These are phyloP conservation scores for Colletotrichum sp. DNA, from an alignment of 2,329 filamentous ascomycete species.

Conservation along the genomic window DNA sequence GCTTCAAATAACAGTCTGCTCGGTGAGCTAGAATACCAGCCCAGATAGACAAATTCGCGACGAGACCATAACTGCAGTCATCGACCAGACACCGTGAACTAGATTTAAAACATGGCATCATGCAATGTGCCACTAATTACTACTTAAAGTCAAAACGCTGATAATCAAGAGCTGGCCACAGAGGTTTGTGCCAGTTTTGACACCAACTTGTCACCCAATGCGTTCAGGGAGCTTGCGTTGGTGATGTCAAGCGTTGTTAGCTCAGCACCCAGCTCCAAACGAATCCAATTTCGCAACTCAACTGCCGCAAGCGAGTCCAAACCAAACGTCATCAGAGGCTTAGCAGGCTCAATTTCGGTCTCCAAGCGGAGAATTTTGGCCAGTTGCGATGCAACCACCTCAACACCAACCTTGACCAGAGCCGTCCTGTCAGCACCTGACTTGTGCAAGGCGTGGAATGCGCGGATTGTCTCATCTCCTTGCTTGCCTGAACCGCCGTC, in stretches of 20 bases:
- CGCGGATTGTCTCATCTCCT: not conserved
- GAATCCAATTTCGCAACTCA: slow-evolving; percentile 31
- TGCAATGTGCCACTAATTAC: not conserved
- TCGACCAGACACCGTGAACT: not conserved
- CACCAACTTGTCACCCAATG: slow-evolving; percentile 31
- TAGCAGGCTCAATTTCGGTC: slow-evolving; percentile 26
- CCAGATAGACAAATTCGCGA: not conserved
- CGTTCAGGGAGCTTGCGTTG: slow-evolving; percentile 27
- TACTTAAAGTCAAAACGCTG: not conserved
- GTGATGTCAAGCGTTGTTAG: slow-evolving; percentile 32
- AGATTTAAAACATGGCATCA: not conserved
- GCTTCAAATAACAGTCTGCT: too few relatives aligned
- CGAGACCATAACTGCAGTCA: not conserved
- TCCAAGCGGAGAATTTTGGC: slow-evolving; percentile 27
- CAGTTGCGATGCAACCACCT: slow-evolving; percentile 26
- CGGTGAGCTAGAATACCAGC: too few relatives aligned
- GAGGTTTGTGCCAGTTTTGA: not conserved
- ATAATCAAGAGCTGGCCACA: not conserved
- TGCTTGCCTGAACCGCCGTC: not conserved
- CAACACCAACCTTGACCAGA: slow-evolving; percentile 22
- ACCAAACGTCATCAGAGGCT: slow-evolving; percentile 30
- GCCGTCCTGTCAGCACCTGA: slow-evolving; percentile 19
- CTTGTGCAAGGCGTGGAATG: slow-evolving; percentile 26
- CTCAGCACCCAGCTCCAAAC: slow-evolving; percentile 27
- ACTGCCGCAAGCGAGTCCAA: slow-evolving; percentile 33